Evolutionary conservation across 306 rosid genomes (phyloP).

Genomic region (Hippophae tibetana): DNA sequence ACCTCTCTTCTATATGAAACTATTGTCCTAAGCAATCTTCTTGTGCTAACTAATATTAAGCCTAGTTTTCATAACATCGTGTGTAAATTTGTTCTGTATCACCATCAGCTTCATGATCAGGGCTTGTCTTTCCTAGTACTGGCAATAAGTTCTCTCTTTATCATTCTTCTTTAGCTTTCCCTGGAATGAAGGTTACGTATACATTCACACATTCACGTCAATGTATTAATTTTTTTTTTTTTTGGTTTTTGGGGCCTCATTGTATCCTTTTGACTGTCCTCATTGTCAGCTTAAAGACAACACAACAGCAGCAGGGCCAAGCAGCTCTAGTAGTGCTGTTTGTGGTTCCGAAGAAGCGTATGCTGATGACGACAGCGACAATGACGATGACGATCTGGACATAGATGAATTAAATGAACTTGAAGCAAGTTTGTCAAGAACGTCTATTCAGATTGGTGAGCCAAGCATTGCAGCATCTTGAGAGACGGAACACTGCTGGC

Average conservation of each 20-base stretch:
- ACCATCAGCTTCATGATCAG: too few relatives aligned
- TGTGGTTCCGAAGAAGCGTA: constrained; percentile 26
- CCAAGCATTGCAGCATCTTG: constrained; percentile 40
- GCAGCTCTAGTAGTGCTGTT: constrained; percentile 35
- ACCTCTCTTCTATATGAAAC: too few relatives aligned
- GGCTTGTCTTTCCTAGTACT: too few relatives aligned
- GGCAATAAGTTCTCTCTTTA: too few relatives aligned
- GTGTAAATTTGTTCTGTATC: too few relatives aligned
- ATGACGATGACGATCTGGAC: constrained; percentile 51
- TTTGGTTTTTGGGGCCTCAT: not conserved
- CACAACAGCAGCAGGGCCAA: constrained; percentile 27
- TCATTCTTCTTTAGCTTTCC: too few relatives aligned
- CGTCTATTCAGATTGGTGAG: constrained; percentile 57
- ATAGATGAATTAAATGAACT: constrained; percentile 60
- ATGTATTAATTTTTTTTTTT: too few relatives aligned
- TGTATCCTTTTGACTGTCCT: not conserved
- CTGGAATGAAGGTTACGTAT: too few relatives aligned
- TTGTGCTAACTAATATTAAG: too few relatives aligned
- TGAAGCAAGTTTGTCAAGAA: constrained; percentile 64
- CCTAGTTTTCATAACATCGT: too few relatives aligned
- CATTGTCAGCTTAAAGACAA: constrained; percentile 16
- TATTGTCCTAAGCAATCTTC: too few relatives aligned
- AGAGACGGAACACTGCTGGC: not conserved
- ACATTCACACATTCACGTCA: too few relatives aligned
- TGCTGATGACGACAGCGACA: constrained; percentile 19